phyloP scores from a whole-genome alignment of 352 stramenopile genomes.

The Porosira glacialis region DNA sequence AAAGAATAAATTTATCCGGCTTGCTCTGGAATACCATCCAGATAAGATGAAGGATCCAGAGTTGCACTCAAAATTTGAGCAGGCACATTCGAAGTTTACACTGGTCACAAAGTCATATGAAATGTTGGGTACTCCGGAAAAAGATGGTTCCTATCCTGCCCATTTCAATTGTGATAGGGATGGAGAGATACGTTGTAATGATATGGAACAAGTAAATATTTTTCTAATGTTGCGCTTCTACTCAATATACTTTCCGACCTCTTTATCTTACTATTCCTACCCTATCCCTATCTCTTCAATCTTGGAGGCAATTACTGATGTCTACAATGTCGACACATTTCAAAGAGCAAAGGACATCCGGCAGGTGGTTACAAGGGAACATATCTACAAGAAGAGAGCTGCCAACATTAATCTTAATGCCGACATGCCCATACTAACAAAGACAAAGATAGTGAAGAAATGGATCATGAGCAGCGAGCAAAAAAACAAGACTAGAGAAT shows the following conservation, averaged over 20 bases:
- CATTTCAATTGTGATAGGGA: constrained; percentile 4
- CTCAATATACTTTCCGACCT: not conserved
- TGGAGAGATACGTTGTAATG: not conserved
- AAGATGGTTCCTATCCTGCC: not conserved
- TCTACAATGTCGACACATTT: constrained; percentile 5
- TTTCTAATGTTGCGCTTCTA: not conserved
- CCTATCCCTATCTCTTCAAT: not conserved
- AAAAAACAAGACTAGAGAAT: not conserved
- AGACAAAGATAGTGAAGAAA: constrained; percentile 7
- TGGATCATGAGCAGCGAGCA: constrained; percentile 7
- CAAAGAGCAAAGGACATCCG: not conserved
- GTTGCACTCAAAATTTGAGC: not conserved
- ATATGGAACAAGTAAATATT: constrained; percentile 5
- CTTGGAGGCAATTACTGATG: not conserved
- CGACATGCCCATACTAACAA: not conserved
- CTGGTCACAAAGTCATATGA: not conserved
- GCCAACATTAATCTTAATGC: not conserved
- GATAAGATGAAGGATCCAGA: constrained; percentile 3
- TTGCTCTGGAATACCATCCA: not conserved
- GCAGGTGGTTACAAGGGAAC: not conserved
- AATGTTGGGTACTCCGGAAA: not conserved
- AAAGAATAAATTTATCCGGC: not conserved
- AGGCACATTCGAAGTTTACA: not conserved
- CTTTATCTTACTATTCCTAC: not conserved
- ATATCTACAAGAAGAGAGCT: constrained; percentile 9